These are phyloP conservation scores for Boletus subparvulus DNA, from an alignment of 768 basidiomycete genomes.

Conservation along the genomic window DNA sequence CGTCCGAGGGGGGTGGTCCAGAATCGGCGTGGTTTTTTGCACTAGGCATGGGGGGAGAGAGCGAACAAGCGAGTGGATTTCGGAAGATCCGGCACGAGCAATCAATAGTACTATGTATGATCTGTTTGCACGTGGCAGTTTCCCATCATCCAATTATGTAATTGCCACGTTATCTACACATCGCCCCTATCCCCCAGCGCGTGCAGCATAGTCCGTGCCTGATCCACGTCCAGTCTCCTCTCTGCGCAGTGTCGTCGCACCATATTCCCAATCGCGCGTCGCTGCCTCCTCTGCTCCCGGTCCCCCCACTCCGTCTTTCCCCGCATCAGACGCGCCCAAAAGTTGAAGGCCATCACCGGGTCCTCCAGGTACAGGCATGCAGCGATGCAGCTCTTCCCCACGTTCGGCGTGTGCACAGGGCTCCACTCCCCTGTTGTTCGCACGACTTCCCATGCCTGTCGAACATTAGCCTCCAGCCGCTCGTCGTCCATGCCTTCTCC, in stretches of 20 bases:
- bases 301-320: constrained; percentile 50
- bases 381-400: constrained; percentile 52
- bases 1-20: constrained; percentile 44
- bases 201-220: constrained; percentile 20
- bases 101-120: no score
- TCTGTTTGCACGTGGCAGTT: no score
- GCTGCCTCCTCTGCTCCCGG: constrained; percentile 42
- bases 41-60: constrained; percentile 48
- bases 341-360: constrained; percentile 53
- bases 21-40: constrained; percentile 65
- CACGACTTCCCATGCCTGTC: constrained; percentile 44
- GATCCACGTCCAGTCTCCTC: constrained; percentile 26
- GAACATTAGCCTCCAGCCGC: constrained; percentile 36
- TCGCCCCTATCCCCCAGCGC: constrained; percentile 14
- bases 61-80: no score
- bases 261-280: constrained; percentile 40
- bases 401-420: constrained; percentile 42
- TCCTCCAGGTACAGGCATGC: constrained; percentile 50
- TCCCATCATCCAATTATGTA: not conserved
- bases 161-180: no score
- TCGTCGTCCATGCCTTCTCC: constrained; percentile 26
- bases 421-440: constrained; percentile 35
- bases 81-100: no score
- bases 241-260: constrained; percentile 31
- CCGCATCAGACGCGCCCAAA: constrained; percentile 54